phyloP scores from a whole-genome alignment of 2,329 filamentous ascomycete genomes.

The Colletotrichum echinochloae region DNA sequence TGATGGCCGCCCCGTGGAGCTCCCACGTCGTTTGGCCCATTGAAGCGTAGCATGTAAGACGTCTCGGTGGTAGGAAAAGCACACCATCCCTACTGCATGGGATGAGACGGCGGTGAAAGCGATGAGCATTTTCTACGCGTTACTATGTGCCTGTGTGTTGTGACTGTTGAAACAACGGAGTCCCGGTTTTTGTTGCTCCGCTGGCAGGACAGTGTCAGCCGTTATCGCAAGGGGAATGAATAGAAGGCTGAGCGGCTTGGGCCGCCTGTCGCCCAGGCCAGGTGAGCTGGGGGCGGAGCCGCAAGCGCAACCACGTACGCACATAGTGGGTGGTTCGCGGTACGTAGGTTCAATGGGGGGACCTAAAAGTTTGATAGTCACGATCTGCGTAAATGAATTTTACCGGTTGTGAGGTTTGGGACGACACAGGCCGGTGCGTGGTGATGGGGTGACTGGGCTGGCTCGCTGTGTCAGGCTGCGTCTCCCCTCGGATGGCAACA shows the following conservation, averaged over 20 bases:
- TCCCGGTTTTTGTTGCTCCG: conserved; percentile 32
- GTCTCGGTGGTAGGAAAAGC: conserved; percentile 1
- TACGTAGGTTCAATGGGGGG: conserved; percentile 17
- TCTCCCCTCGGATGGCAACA: conserved; percentile 3
- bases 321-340: not conserved
- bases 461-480: not conserved
- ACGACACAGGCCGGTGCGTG: not conserved
- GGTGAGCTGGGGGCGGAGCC: conserved; percentile 10
- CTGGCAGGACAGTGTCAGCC: conserved; percentile 29
- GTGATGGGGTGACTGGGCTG: too few species aligned
- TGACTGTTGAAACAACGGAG: conserved; percentile 35
- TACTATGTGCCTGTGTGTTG: conserved; percentile 2
- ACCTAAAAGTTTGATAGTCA: not conserved
- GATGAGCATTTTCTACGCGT: conserved; percentile 27
- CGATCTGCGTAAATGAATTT: not conserved
- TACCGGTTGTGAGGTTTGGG: not conserved
- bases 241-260: conserved; percentile 5
- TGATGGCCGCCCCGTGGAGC: conserved; percentile 21
- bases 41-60: not conserved
- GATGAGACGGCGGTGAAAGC: conserved; percentile 35
- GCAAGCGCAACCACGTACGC: conserved; percentile 4
- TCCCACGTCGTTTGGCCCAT: not conserved
- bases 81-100: conserved; percentile 11
- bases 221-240: conserved; percentile 24
- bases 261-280: conserved; percentile 8